Percentiles rank a stretch among this genome's conserved stretches.
These are phyloP conservation scores for Wickerhamiella hasegawae DNA, from an alignment of 805 yeast genomes.

Conservation along the genomic window DNA sequence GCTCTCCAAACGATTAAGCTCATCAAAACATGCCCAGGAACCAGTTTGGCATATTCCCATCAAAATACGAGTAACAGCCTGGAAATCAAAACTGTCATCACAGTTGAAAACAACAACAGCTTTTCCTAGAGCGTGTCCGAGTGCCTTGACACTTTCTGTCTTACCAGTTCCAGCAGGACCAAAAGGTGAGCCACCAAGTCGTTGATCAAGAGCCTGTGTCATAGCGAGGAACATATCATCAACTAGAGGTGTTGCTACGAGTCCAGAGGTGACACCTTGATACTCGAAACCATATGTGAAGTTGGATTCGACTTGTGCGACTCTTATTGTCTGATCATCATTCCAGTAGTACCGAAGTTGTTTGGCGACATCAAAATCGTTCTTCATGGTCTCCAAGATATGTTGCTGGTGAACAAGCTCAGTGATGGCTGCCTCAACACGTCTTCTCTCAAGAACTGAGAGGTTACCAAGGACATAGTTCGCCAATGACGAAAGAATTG, in stretches of 20 bases:
- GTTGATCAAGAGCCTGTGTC: slow-evolving; percentile 57
- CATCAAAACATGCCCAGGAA: slow-evolving; percentile 94
- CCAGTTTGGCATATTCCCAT: slow-evolving; percentile 71
- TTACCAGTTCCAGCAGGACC: slow-evolving; percentile 99
- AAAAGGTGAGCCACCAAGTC: slow-evolving; percentile 75
- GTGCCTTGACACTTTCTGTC: slow-evolving; percentile 76
- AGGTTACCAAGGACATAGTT: slow-evolving; percentile 19
- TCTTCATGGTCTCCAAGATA: slow-evolving; percentile 18
- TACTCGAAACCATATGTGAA: slow-evolving; percentile 69
- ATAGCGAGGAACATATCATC: slow-evolving; percentile 48
- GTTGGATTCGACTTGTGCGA: too few relatives aligned
- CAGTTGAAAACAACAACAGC: slow-evolving; percentile 80
- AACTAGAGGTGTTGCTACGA: slow-evolving; percentile 64
- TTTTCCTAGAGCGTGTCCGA: slow-evolving; percentile 65
- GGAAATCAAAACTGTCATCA: slow-evolving; percentile 76
- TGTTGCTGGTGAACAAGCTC: slow-evolving; percentile 49
- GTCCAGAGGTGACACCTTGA: slow-evolving; percentile 52
- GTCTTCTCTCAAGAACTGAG: slow-evolving; percentile 24
- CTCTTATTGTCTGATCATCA: too few relatives aligned
- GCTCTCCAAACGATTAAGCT: slow-evolving; percentile 66
- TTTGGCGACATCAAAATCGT: slow-evolving; percentile 31
- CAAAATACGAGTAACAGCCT: slow-evolving; percentile 60
- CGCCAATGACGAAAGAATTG: slow-evolving; percentile 17
- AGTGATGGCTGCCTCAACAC: slow-evolving; percentile 44
- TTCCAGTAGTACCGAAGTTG: slow-evolving; percentile 36